A percentile compares a stretch with the other conserved stretches of the same genome.
Evolutionary conservation across 345 rosid genomes (phyloP).

Genomic region (Pistacia integerrima): DNA sequence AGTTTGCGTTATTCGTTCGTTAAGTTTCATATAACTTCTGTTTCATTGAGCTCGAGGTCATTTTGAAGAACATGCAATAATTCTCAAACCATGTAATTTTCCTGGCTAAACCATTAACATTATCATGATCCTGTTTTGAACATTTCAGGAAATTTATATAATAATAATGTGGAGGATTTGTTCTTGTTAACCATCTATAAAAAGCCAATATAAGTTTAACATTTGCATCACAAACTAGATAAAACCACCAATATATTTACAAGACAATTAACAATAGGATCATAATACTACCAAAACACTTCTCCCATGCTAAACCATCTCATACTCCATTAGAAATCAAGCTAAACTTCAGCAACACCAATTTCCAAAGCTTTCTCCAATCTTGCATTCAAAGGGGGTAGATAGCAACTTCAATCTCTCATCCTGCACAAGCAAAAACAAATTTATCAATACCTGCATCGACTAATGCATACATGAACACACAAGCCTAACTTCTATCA

Average conservation of each 20-base stretch:
- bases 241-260: background rate
- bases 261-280: background rate
- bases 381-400: slow-evolving; percentile 37
- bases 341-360: slow-evolving; percentile 20
- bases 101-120: no score
- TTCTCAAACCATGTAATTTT: no score
- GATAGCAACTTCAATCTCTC: slow-evolving; percentile 44
- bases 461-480: background rate
- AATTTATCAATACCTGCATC: background rate
- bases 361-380: slow-evolving; percentile 41
- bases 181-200: background rate
- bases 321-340: background rate
- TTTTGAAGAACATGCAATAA: background rate
- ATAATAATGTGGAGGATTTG: background rate
- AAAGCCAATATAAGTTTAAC: slow-evolving; percentile 5
- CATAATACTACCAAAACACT: background rate
- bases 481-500: no score
- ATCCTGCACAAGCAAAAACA: slow-evolving; percentile 34
- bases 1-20: no score
- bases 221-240: background rate
- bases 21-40: background rate
- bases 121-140: no score
- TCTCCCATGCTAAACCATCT: background rate
- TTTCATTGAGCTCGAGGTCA: background rate
- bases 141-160: background rate